Evolutionary conservation across 129 eudicot genomes (phyloP), one percentile per base, ranked within the genome.

Genomic region (Artemisia tridentata): DNA sequence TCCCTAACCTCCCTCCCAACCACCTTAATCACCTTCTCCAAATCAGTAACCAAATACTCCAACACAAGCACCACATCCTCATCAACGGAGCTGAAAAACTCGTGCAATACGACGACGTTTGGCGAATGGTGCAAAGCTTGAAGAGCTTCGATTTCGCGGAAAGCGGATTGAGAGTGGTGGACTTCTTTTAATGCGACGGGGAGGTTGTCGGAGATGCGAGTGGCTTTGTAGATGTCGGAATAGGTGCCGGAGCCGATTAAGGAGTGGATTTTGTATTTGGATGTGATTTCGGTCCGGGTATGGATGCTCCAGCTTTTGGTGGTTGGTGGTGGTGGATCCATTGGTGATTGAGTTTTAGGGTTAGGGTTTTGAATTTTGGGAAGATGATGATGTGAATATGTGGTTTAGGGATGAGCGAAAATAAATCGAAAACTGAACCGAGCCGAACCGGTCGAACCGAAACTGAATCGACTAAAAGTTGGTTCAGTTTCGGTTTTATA

Each of bases 281-380:
- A 27, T 76, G 74, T 90, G 82, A 93, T 85, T 68, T 93, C 98
- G 2, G 71, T 78, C 50, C 98, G 95, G 62, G 92, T 86, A 68
- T 93, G 85, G 80, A 93, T 93, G 95, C 96, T 89, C 98, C 98
- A 93, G 88, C 97, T 87, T 81, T 89, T 92, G 17, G 84, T 31
- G 29, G 81, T 69, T 11, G 91, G 77, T 16, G 72, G 58, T 12
- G 69, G 79, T 23, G 84, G 75, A 61, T 81, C 86, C 91, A 83
- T 83, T 59, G 9, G 11, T 74, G 72, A 27, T 65, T 13, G 48
- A 75, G 78, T 54, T 70, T 16, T 25, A 27, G 65, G 19, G 45
- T 60, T 60, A 60, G 43, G 65, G 65, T 60, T 60, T 60, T 11
- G 45, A 8, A 5, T 25, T 60, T 21, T 11, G 14, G 63, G 8